phyloP scores from a whole-genome alignment of 2,329 filamentous ascomycete species.

The Paraconiothyrium sp. region DNA sequence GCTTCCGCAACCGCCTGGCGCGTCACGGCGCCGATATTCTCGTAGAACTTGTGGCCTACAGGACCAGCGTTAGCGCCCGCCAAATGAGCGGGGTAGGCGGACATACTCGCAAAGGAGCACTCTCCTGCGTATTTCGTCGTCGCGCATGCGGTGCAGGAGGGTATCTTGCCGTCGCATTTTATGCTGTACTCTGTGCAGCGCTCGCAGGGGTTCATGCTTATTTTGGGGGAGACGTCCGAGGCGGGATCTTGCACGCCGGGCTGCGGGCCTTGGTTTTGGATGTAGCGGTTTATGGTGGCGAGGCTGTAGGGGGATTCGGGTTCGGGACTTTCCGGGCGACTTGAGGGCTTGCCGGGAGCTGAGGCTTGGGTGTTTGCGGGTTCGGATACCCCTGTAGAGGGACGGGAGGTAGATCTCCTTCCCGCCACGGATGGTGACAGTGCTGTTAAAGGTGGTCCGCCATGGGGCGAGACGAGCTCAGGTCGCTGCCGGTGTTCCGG shows the following conservation, averaged over 20 bases:
- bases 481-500: background rate
- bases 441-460: background rate
- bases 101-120: slow-evolving; percentile 62
- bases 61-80: background rate
- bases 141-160: slow-evolving; percentile 92
- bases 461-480: background rate
- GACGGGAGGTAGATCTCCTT: background rate
- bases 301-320: slow-evolving; percentile 12
- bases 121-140: slow-evolving; percentile 82
- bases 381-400: slow-evolving; percentile 1
- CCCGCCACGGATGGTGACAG: slow-evolving; percentile 1
- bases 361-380: background rate
- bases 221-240: background rate
- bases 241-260: background rate
- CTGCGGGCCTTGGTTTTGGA: slow-evolving; percentile 9
- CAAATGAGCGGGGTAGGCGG: background rate
- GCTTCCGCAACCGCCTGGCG: slow-evolving; percentile 8
- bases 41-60: background rate
- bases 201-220: background rate
- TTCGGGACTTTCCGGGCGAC: background rate
- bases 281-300: slow-evolving; percentile 11
- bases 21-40: background rate
- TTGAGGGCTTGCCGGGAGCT: background rate
- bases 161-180: slow-evolving; percentile 93
- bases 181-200: slow-evolving; percentile 66